Evolutionary conservation across 164 flowering plant species (phyloP).

Genomic region (Chimonanthus praecox): DNA sequence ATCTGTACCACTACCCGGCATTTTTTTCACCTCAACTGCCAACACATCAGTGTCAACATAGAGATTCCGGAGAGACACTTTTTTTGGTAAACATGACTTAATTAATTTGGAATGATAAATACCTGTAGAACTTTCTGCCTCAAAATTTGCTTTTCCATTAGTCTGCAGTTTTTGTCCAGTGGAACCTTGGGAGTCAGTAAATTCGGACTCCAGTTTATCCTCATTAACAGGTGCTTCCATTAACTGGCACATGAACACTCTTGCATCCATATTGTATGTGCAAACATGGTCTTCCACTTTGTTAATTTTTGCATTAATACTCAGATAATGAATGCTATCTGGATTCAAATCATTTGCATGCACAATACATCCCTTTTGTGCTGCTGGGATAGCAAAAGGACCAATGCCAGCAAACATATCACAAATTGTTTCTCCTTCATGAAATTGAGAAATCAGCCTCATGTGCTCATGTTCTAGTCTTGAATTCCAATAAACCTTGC

Average conservation of each 20-base stretch:
- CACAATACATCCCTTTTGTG: slow-evolving; percentile 89
- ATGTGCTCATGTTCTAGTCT: slow-evolving; percentile 94
- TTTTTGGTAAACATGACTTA: background rate
- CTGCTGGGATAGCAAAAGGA: slow-evolving; percentile 96
- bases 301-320: slow-evolving; percentile 78
- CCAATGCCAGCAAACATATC: slow-evolving; percentile 99
- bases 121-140: slow-evolving; percentile 30
- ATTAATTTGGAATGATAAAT: background rate
- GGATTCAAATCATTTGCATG: slow-evolving; percentile 97
- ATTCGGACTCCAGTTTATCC: slow-evolving; percentile 21
- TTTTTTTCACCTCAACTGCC: slow-evolving; percentile 28
- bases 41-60: slow-evolving; percentile 5
- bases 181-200: slow-evolving; percentile 18
- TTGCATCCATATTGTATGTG: slow-evolving; percentile 83
- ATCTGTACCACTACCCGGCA: slow-evolving; percentile 8
- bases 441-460: slow-evolving; percentile 72
- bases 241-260: slow-evolving; percentile 58
- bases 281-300: slow-evolving; percentile 61
- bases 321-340: slow-evolving; percentile 67
- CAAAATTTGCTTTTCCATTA: slow-evolving; percentile 17
- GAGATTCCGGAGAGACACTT: background rate
- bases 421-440: slow-evolving; percentile 73
- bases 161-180: slow-evolving; percentile 13
- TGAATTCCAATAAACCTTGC: slow-evolving; percentile 98
- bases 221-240: slow-evolving; percentile 41